Base-by-base conservation (phyloP, 2,329 filamentous ascomycete genomes). In the Thielaviopsis cerberus region DNA sequence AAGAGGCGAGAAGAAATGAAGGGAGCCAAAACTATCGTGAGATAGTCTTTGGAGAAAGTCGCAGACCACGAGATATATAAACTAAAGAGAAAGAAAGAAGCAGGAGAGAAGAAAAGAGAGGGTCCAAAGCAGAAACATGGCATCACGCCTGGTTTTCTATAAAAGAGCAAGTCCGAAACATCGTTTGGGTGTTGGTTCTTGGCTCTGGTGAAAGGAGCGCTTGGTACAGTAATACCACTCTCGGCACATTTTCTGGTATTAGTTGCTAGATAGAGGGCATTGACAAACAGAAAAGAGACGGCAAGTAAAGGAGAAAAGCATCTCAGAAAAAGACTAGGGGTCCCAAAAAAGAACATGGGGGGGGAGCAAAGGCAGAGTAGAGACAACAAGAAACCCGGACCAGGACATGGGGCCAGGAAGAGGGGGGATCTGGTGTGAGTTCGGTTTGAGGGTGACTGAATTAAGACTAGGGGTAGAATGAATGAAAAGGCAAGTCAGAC, bases 11-110 rank as follows among this genome's bases (percentile, higher is more conserved):
- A 58, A 37, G 34, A 51, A 34, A 54, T 22, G 3, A 54, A 37
- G 34, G 26, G 25, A 30, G 55, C 26, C 50, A 34, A 26, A 58
- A 41, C 27, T 54, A n/a, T 27, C 37, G 52, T 54, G 26, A 27
- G 45, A 26, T 51, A 27, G 51, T 30, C 10, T 48, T 24, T 15
- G 24, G 37, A 52, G 37, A 27, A 26, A 26, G 63, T 45, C 62
- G 63, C 61, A 58, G 63, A 25, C 62, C 62, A 53, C 58, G 57
- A 51, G 51, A 59, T 45, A 41, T n/a, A 57, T n/a, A 57, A 58
- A 61, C 25, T 55, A 56, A 55, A 56, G 57, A 59, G 30, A 57
- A 58, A 61, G 56, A 60, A 59, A 61, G 58, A 60, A 58, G 57
- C 56, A 56, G 37, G 41, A 45, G 48, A 57, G 56, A 52, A 52